Evolutionary conservation across 2,329 filamentous ascomycete genomes (phyloP).

Genomic region (Myriosclerotinia duriaeana): DNA sequence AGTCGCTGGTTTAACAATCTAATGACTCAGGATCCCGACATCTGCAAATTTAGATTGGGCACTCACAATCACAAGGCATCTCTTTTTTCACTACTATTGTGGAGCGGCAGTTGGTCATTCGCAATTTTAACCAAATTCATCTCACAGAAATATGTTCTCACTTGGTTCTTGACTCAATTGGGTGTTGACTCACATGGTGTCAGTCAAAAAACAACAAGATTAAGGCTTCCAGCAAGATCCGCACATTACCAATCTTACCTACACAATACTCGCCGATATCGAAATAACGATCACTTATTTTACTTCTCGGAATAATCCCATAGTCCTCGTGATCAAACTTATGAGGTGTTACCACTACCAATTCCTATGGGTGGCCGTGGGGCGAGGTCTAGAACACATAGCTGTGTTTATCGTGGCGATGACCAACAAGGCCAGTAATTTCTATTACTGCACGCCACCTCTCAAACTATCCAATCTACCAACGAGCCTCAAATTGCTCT

Average conservation of each 20-base stretch:
- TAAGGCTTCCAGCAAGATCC: neutral
- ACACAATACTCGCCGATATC: neutral
- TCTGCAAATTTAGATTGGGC: neutral
- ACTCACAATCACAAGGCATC: neutral
- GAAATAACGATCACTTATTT: neutral
- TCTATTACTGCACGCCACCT: neutral
- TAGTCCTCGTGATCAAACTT: neutral
- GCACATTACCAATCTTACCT: constrained; percentile 1
- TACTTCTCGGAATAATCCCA: neutral
- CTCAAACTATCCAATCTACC: neutral
- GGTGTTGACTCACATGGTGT: neutral
- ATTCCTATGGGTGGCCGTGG: neutral
- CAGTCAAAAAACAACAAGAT: neutral
- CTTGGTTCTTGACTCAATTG: neutral
- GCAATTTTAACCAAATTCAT: constrained; percentile 1
- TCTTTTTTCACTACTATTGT: neutral
- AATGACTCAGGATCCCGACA: neutral
- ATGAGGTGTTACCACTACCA: neutral
- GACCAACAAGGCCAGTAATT: neutral
- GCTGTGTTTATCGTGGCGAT: neutral
- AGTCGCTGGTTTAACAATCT: neutral
- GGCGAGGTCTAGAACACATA: neutral
- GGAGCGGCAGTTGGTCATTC: neutral
- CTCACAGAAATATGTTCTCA: neutral
- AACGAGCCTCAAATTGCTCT: neutral